Evolutionary conservation across 2,329 filamentous ascomycete genomes (phyloP), one percentile per base, ranked within the genome.

Genomic region (Alternaria panax): DNA sequence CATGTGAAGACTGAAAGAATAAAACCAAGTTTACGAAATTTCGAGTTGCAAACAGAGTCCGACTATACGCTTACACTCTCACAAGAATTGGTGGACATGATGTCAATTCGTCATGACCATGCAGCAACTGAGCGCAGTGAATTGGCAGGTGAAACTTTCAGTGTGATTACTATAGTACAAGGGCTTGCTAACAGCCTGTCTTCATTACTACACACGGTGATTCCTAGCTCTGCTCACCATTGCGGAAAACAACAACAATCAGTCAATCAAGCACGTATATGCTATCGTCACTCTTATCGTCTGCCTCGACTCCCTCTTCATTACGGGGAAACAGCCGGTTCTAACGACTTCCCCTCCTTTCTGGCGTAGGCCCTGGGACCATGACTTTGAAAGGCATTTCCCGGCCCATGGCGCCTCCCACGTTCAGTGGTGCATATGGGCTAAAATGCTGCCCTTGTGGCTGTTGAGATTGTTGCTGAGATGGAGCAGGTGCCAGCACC

Each of bases 331-430:
- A 51, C 45, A 65, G 60, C 42, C 63, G 69, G 41, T 62, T 56
- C 70, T 73, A 74, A 59, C 70, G 69, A 62, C 71, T 74, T 20
- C 47, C 67, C 50, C 70, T 67, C 57, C 69, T 59, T 38, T 69
- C 72, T 20, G 69, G 67, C 27, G 72, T 55, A 18, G 67, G 68
- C 12, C 72, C 72, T 2, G 73, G 72, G 7, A 75, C 53, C 64
- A 75, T 68, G 16, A 75, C 69, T 46, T 75, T 75, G 54, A 75
- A 76, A 3, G 71, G 65, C 64, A 71, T 69, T 38, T 73, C 56
- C 4, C 56, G 42, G 9, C 54, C 71, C 36, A 61, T 54, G 5
- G 58, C 54, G 22, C 63, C 58, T 27, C 57, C 57, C 40, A 61
- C 25, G 9, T 40, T 60, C 36, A 70, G 46, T 5, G 71, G 71